phyloP scores from a whole-genome alignment of 306 rosid genomes.

The Fagus crenata region DNA sequence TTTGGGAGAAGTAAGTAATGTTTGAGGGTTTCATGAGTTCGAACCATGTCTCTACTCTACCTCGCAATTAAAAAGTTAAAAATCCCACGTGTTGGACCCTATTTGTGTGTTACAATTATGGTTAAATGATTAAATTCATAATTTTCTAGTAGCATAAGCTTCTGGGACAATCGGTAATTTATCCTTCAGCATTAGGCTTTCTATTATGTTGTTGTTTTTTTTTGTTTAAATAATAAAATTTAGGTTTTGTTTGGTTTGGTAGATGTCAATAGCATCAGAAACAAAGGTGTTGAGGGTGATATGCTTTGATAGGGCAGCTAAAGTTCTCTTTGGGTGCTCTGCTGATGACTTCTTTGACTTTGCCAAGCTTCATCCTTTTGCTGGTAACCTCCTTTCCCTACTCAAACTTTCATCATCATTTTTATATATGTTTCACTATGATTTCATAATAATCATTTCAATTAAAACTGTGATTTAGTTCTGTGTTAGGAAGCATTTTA shows the following conservation, averaged over 20 bases:
- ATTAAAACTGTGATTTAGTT: not conserved
- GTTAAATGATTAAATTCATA: too few relatives aligned
- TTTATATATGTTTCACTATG: too few relatives aligned
- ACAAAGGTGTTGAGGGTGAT: slow-evolving; percentile 52
- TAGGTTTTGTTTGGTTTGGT: slow-evolving; percentile 10
- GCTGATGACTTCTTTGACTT: slow-evolving; percentile 73
- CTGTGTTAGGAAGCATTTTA: not conserved
- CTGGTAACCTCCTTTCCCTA: slow-evolving; percentile 35
- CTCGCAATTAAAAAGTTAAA: too few relatives aligned
- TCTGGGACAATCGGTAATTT: too few relatives aligned
- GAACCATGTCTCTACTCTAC: too few relatives aligned
- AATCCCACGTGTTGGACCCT: too few relatives aligned
- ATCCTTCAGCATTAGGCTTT: not conserved
- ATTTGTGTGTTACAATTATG: too few relatives aligned
- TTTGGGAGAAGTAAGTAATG: too few relatives aligned
- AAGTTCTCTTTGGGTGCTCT: slow-evolving; percentile 69
- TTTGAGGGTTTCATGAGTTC: too few relatives aligned
- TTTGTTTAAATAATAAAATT: not conserved
- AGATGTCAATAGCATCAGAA: slow-evolving; percentile 79
- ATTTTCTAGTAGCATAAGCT: too few relatives aligned
- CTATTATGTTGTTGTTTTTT: not conserved
- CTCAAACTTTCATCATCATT: not conserved
- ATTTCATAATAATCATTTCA: not conserved
- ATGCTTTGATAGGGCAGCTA: slow-evolving; percentile 71
- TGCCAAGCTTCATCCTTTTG: slow-evolving; percentile 64